A percentile compares a stretch with the other conserved stretches of the same genome.
Evolutionary conservation across 1,284 basidiomycete species (phyloP).

Genomic region (Stereum hirsutum): DNA sequence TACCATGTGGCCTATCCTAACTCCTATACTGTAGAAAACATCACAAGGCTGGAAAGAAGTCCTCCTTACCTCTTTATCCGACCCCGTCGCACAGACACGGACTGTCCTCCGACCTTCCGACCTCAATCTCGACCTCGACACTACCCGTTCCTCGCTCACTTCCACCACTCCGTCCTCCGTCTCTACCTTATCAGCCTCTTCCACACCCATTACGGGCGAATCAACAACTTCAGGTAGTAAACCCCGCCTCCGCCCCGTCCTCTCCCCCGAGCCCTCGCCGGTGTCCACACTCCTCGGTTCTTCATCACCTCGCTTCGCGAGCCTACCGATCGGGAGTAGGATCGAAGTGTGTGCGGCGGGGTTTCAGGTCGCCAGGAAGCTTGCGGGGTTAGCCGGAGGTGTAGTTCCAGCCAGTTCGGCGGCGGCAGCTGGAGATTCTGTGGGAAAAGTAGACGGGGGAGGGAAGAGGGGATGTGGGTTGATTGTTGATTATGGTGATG

Average conservation of each 20-base stretch:
- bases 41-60: constrained; percentile 84
- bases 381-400: too few species aligned
- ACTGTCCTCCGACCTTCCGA: constrained; percentile 16
- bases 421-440: constrained; percentile 57
- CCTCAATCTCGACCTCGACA: background rate
- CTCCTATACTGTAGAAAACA: constrained; percentile 61
- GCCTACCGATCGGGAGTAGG: constrained; percentile 56
- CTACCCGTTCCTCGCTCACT: too few species aligned
- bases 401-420: too few species aligned
- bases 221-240: constrained; percentile 8
- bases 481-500: constrained; percentile 87
- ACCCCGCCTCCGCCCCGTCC: constrained; percentile 52
- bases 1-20: too few species aligned
- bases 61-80: constrained; percentile 46
- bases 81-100: constrained; percentile 18
- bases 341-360: constrained; percentile 75
- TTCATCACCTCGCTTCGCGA: constrained; percentile 63
- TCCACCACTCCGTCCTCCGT: background rate
- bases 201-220: constrained; percentile 3
- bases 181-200: constrained; percentile 3
- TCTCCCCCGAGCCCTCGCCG: constrained; percentile 57
- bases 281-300: constrained; percentile 58
- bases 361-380: constrained; percentile 55
- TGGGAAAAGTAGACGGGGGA: constrained; percentile 22
- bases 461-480: constrained; percentile 58